These are phyloP conservation scores for Ophiostoma fasciatum DNA, from an alignment of 2,329 filamentous ascomycete species.

Conservation along the genomic window DNA sequence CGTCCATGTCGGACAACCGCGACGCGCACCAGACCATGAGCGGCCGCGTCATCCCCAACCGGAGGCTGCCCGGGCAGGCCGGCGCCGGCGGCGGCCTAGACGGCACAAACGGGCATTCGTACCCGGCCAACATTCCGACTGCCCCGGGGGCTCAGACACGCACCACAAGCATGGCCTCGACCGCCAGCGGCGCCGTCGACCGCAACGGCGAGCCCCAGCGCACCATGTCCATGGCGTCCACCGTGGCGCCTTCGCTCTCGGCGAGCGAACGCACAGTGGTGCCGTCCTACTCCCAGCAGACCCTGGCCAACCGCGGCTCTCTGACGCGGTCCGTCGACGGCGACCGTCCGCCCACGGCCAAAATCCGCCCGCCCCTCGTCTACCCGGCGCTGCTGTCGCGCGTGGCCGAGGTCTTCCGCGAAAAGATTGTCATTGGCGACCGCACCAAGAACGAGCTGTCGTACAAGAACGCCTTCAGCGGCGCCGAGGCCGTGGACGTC, in stretches of 20 bases:
- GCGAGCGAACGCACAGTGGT: conserved; percentile 34
- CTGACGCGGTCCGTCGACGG: conserved; percentile 37
- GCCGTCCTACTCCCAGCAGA: conserved; percentile 13
- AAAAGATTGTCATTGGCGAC: conserved; percentile 73
- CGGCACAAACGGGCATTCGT: conserved; percentile 21
- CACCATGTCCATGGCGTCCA: conserved; percentile 89
- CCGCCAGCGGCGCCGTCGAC: conserved; percentile 26
- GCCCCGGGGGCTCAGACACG: conserved; percentile 34
- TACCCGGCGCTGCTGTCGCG: conserved; percentile 90
- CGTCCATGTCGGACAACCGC: conserved; percentile 53
- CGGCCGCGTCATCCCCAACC: conserved; percentile 75
- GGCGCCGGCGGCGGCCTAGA: conserved; percentile 9
- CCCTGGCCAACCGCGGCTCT: conserved; percentile 39
- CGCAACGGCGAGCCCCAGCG: conserved; percentile 28
- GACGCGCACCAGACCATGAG: conserved; percentile 86
- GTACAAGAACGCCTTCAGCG: conserved; percentile 95
- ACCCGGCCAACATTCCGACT: conserved; percentile 19
- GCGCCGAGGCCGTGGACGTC: conserved; percentile 87
- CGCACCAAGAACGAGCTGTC: conserved; percentile 92
- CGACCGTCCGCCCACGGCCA: conserved; percentile 43
- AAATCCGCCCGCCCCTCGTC: conserved; percentile 64
- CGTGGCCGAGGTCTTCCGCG: conserved; percentile 82
- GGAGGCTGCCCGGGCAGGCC: conserved; percentile 30
- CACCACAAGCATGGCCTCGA: conserved; percentile 24
- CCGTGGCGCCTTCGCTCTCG: conserved; percentile 51